Evolutionary conservation across 805 yeast species (phyloP), one percentile per base, ranked within the genome.

Genomic region (Candida methanosorbosa): DNA sequence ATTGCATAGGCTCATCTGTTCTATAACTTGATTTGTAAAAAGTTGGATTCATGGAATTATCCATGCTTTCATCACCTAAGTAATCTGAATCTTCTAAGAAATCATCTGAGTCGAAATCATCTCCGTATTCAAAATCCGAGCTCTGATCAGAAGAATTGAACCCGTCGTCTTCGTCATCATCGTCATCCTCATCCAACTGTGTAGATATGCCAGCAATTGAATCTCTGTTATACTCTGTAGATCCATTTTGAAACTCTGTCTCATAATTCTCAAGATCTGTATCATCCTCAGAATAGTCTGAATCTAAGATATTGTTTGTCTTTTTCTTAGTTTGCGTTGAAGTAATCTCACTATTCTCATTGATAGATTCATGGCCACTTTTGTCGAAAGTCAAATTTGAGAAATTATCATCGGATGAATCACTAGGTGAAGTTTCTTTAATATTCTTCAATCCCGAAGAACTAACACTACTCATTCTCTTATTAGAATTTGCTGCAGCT

Each of bases 41-140:
- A 29, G 26, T 23, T 17, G 33, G 12, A n/a, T 27, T 23, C 9
- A 15, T 34, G 5, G 42, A 38, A 16, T 36, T 40, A 14, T 34
- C 36, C 8, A 39, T 20, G 30, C 44, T 46, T 6, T 43, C 52
- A 12, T 23, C 33, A 13, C 11, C 27, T 12, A 42, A 17, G 22
- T 44, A 38, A 32, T 49, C 52, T 4, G 55, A 53, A 27, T 54
- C 54, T 17, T 46, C 41, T 4, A 50, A 32, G 23, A 42, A 50
- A 30, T 52, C 52, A 29, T 52, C 61, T 1, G 55, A 52, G 23
- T 52, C 59, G 17, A 53, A 43, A 19, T 40, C 45, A 23, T 38
- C 38, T 4, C 32, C 38, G 28, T 32, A 42, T 4, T 35, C 38
- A 27, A 30, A 34, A 7, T 31, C 33, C 4, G 28, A 31, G 27